Evolutionary conservation across 2,329 filamentous ascomycete species (phyloP).

Genomic region (Xylaria polymorpha): DNA sequence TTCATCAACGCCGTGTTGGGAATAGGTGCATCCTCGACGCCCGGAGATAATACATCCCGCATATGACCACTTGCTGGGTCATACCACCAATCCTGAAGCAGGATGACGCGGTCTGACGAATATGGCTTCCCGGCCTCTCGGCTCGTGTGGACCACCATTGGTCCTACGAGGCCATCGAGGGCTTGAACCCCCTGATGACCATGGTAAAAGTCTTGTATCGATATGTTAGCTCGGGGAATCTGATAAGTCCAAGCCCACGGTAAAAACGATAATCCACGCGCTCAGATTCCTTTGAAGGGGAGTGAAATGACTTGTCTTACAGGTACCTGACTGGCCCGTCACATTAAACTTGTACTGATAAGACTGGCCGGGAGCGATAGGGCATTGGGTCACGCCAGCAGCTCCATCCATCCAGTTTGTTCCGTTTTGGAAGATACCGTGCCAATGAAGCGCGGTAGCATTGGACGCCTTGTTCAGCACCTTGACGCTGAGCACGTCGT

Average conservation of each 20-base stretch:
- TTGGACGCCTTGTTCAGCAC: constrained; percentile 75
- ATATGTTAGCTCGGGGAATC: constrained; percentile 37
- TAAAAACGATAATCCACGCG: not conserved
- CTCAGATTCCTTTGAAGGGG: not conserved
- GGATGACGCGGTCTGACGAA: constrained; percentile 69
- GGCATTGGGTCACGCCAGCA: constrained; percentile 73
- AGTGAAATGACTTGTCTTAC: constrained; percentile 43
- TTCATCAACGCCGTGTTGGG: constrained; percentile 61
- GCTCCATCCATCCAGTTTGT: constrained; percentile 81
- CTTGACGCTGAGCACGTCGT: constrained; percentile 76
- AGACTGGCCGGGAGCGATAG: constrained; percentile 69
- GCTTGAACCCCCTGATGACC: constrained; percentile 71
- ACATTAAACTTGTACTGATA: constrained; percentile 77
- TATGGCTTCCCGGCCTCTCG: constrained; percentile 65
- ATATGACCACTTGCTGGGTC: constrained; percentile 58
- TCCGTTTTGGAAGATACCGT: constrained; percentile 81
- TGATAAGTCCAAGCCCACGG: not conserved
- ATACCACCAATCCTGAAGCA: constrained; percentile 77
- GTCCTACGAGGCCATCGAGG: constrained; percentile 73
- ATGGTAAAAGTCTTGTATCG: constrained; percentile 52
- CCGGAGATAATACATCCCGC: constrained; percentile 54
- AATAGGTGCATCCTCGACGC: constrained; percentile 56
- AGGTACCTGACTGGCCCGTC: constrained; percentile 57
- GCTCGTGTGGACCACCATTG: constrained; percentile 70
- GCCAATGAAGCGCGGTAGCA: constrained; percentile 77